Percentiles rank a stretch among this genome's conserved stretches.
Conservation (phyloP, 1,139 yeast species). For the Protomyces macrosporus region DNA sequence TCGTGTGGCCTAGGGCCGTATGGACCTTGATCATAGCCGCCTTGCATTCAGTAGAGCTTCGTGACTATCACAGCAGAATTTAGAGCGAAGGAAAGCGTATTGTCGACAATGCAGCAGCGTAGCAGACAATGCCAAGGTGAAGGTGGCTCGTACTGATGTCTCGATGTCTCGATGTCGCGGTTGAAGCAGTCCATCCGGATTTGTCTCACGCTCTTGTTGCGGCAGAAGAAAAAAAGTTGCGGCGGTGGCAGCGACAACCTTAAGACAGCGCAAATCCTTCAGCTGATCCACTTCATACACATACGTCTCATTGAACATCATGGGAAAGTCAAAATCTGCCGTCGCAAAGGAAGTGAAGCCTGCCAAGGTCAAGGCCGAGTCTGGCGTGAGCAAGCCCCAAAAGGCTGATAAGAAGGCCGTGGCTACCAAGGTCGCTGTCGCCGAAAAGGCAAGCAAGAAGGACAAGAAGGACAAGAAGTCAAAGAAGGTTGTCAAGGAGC, state of each 20-base stretch:
- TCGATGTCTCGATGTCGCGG: not conserved
- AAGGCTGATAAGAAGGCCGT: slow-evolving; percentile 26
- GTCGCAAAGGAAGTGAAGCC: slow-evolving; percentile 28
- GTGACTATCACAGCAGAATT: not conserved
- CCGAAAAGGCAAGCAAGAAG: slow-evolving; percentile 22
- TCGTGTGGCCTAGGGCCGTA: not conserved
- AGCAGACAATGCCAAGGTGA: not conserved
- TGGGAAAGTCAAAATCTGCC: slow-evolving; percentile 26
- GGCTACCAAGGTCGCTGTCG: slow-evolving; percentile 23
- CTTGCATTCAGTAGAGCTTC: not conserved
- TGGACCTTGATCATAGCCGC: not conserved
- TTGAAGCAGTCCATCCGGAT: not conserved
- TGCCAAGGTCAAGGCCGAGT: slow-evolving; percentile 31
- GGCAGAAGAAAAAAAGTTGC: not conserved
- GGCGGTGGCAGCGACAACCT: not conserved
- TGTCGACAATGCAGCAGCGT: not conserved
- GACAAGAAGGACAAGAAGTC: slow-evolving; percentile 27
- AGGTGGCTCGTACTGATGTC: not conserved
- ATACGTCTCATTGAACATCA: not conserved
- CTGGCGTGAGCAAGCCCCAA: slow-evolving; percentile 30
- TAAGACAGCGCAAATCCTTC: not conserved
- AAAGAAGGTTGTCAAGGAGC: slow-evolving; percentile 25
- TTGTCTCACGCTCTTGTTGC: not conserved
- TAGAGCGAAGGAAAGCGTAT: not conserved
- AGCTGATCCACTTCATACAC: not conserved